Base-by-base conservation (phyloP, 2,329 filamentous ascomycete species). In the Claviceps sp. region DNA sequence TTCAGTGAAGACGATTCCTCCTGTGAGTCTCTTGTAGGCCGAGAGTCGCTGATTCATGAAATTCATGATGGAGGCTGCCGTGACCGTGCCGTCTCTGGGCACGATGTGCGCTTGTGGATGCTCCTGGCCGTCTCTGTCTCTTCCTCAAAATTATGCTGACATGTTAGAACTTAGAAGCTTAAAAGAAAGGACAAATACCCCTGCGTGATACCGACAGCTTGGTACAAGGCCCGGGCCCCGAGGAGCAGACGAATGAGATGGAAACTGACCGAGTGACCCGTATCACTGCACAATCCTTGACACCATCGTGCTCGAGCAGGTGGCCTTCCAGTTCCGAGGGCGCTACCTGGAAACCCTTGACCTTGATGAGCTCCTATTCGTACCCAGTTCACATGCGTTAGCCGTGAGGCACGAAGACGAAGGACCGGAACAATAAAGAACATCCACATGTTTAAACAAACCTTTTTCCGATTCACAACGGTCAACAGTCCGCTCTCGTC, bases 281-380 rank as follows among this genome's bases (percentile, higher is more conserved):
- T 55, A 90, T 88, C 22, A 90, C 85, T 24, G 86, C 82, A 57
- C 82, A 85, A 66, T 90, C 86, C 24, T 79, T 77, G 24, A 90
- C 85, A 9, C 76, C 73, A 0, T 80, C 77, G 61, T 89, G 85
- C 0, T 79, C 76, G 22, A 90, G 78, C 8, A 90, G 71, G 61
- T 87, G 84, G 2, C 84, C 82, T 67, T 90, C 86, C 2, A 90
- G 76, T 62, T 90, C 86, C 2, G 86, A 86, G 0, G 86, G 86
- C 4, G 86, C 85, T 43, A 90, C 86, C 77, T 90, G 86, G 53
- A 82, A 71, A 46, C 85, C 86, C 79, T 87, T 87, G 62, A 87
- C 84, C 64, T 88, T 88, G 67, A 88, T 88, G 50, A 88, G 71
- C 62, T 88, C 80, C 61, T 80, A 77, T 56, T 75, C 67, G 14